phyloP scores from a whole-genome alignment of 768 basidiomycete species.

The Tulasnella calospora region DNA sequence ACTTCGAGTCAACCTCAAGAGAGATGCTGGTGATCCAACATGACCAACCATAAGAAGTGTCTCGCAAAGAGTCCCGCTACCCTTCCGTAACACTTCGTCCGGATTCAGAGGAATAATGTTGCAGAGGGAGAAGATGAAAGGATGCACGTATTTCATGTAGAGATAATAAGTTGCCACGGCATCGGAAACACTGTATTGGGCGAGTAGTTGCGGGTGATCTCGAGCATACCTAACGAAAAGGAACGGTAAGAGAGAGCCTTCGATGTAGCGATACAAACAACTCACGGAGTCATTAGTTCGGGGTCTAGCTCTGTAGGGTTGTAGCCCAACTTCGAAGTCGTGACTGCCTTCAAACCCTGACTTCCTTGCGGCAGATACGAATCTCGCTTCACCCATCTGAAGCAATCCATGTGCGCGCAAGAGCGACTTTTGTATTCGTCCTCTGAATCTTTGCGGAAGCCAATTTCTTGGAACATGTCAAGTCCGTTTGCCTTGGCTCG shows the following conservation, averaged over 20 bases:
- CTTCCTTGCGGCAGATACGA: slow-evolving; percentile 97
- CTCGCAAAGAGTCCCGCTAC: slow-evolving; percentile 94
- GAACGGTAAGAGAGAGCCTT: slow-evolving; percentile 15
- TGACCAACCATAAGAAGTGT: slow-evolving; percentile 87
- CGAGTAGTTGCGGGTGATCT: slow-evolving; percentile 90
- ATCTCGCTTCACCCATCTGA: slow-evolving; percentile 99
- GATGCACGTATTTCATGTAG: slow-evolving; percentile 99
- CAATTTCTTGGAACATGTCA: slow-evolving; percentile 93
- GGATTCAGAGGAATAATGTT: slow-evolving; percentile 97
- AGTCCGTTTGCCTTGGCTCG: slow-evolving; percentile 83
- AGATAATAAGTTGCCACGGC: slow-evolving; percentile 99
- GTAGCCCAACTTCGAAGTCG: slow-evolving; percentile 92
- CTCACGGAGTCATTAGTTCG: slow-evolving; percentile 98
- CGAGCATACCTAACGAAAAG: slow-evolving; percentile 71
- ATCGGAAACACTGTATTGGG: slow-evolving; percentile 98
- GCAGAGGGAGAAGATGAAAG: slow-evolving; percentile 97
- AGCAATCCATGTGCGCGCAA: slow-evolving; percentile 98
- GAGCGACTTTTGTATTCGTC: slow-evolving; percentile 90
- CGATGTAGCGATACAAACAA: slow-evolving; percentile 26
- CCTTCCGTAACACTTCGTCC: slow-evolving; percentile 94
- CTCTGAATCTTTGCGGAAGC: slow-evolving; percentile 85
- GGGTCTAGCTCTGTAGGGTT: slow-evolving; percentile 96
- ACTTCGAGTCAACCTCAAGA: slow-evolving; percentile 16
- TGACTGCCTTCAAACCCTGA: slow-evolving; percentile 97
- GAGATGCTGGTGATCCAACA: background rate